Base-by-base conservation (phyloP, 2,329 filamentous ascomycete species). In the Pseudocercospora eumusae region DNA sequence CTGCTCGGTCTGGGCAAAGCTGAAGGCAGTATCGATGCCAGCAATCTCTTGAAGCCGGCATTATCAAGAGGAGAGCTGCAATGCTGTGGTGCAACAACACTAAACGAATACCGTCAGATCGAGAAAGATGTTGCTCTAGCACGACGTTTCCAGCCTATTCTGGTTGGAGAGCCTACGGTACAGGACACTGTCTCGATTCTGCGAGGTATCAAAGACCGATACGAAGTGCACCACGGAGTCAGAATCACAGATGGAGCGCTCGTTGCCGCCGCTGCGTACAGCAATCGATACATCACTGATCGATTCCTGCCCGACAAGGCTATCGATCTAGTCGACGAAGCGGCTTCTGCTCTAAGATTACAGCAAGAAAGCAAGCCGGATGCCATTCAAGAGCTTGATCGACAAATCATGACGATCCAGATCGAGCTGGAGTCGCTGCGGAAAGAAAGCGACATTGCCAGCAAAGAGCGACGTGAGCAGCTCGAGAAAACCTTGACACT, bases 311-410 rank as follows among this genome's bases (percentile, higher is more conserved):
- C 95, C 0, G 95, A 99, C 77, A 98, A 98, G 75, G 95, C 95
- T 2, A 98, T 99, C 66, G 95, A 98, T 75, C 78, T 98, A 15
- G 95, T 99, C 75, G 95, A 98, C 67, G 95, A 98, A 78, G 95
- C 95, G 9, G 93, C 93, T 54, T 96, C 91, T 63, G 92, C 92
- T 21, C 80, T 98, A 9, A 87, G 96, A 49, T 79, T 98, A 31
- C 93, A 98, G 73, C 95, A 98, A 76, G 95, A 99, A 76, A 96
- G 92, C 70, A 98, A 97, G 70, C 95, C 95, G 0, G 95, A 98
- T 69, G 88, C 93, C 8, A 97, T 99, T 33, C 91, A 96, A 79
- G 87, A 89, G 56, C 85, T 98, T 1, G 93, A 98, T 71, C 90
- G 96, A 64, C 91, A 93, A 71, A 96, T 98, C 63, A 96, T 97